These are phyloP conservation scores for Salix udensis DNA, from an alignment of 345 rosid species.

Conservation along the genomic window DNA sequence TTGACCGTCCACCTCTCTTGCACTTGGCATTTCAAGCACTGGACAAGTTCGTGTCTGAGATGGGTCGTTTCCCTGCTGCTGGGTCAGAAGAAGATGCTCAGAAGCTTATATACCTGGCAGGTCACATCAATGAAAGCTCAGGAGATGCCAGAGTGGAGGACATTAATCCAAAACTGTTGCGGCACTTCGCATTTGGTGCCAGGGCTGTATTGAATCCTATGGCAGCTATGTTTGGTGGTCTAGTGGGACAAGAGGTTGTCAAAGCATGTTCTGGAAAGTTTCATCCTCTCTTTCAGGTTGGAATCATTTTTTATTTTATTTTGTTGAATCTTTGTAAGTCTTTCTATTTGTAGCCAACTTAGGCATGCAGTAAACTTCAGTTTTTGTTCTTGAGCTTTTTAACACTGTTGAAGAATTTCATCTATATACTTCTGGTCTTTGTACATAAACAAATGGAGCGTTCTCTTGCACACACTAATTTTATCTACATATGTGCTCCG, in stretches of 20 bases:
- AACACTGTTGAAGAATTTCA: not conserved
- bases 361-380: not conserved
- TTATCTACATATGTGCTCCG: not conserved
- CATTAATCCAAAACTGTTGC: slow-evolving; percentile 67
- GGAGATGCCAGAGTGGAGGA: slow-evolving; percentile 76
- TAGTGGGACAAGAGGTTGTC: slow-evolving; percentile 97
- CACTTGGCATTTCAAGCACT: slow-evolving; percentile 95
- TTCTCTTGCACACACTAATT: not conserved
- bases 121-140: slow-evolving; percentile 52
- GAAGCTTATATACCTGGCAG: slow-evolving; percentile 62
- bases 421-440: not conserved
- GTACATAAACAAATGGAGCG: not conserved
- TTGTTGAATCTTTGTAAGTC: not conserved
- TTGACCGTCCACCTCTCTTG: slow-evolving; percentile 80
- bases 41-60: slow-evolving; percentile 63
- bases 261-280: slow-evolving; percentile 99
- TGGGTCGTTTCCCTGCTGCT: slow-evolving; percentile 76
- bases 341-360: not conserved
- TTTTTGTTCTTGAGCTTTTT: not conserved
- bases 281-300: slow-evolving; percentile 92
- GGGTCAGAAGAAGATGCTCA: slow-evolving; percentile 92
- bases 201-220: slow-evolving; percentile 95
- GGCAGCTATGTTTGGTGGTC: slow-evolving; percentile 99
- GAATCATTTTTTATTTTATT: not conserved
- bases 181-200: slow-evolving; percentile 88